Evolutionary conservation across 2,329 filamentous ascomycete species (phyloP).

Genomic region (Aspergillus sp.): DNA sequence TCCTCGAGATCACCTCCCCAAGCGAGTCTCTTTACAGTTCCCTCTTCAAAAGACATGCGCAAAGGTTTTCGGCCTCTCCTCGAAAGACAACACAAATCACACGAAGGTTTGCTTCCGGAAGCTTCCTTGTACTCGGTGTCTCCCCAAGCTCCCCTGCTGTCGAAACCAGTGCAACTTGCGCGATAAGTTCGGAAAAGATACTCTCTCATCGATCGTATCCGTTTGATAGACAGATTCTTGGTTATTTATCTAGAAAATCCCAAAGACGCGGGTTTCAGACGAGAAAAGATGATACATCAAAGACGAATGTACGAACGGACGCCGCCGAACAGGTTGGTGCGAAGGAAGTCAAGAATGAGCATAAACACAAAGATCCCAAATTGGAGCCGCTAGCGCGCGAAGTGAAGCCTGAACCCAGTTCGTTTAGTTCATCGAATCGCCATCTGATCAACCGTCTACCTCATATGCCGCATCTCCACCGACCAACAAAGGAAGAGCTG

Average conservation of each 20-base stretch:
- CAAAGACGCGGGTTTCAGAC: slow-evolving; percentile 41
- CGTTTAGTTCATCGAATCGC: slow-evolving; percentile 30
- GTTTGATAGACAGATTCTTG: slow-evolving; percentile 25
- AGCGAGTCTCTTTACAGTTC: slow-evolving; percentile 20
- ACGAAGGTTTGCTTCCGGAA: slow-evolving; percentile 60
- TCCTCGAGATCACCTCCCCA: slow-evolving; percentile 21
- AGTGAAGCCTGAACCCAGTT: slow-evolving; percentile 19
- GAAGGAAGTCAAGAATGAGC: slow-evolving; percentile 17
- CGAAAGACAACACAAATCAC: slow-evolving; percentile 47
- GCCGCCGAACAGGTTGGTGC: slow-evolving; percentile 15
- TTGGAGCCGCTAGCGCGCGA: slow-evolving; percentile 30
- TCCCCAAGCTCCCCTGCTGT: slow-evolving; percentile 39
- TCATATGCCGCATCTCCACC: slow-evolving; percentile 75
- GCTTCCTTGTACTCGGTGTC: slow-evolving; percentile 57
- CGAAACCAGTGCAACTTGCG: slow-evolving; percentile 39
- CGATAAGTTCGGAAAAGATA: slow-evolving; percentile 36
- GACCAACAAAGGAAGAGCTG: slow-evolving; percentile 91
- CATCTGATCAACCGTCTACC: slow-evolving; percentile 65
- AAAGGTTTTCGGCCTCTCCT: slow-evolving; percentile 28
- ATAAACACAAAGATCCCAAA: slow-evolving; percentile 25
- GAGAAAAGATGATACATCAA: slow-evolving; percentile 26
- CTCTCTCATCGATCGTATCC: slow-evolving; percentile 29
- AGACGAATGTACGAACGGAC: slow-evolving; percentile 23
- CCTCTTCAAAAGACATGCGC: slow-evolving; percentile 21
- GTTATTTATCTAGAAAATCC: slow-evolving; percentile 23